These are phyloP conservation scores for Allium sativum DNA, from an alignment of 106 monocot genomes.

Conservation along the genomic window DNA sequence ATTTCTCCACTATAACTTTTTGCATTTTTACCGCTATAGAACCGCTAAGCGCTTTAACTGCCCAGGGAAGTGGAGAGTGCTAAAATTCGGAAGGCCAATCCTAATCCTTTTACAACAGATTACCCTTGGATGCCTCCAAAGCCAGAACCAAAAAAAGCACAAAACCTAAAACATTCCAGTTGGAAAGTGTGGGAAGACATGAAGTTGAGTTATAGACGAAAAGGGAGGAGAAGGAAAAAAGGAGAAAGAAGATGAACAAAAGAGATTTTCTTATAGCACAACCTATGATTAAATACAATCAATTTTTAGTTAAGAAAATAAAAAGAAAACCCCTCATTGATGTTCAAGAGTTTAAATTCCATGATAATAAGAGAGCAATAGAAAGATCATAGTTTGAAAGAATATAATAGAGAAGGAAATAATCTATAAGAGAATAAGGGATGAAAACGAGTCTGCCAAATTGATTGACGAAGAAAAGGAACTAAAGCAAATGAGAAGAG, in stretches of 20 bases:
- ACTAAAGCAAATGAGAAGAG: slow-evolving; percentile 79
- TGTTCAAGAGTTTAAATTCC: slow-evolving; percentile 67
- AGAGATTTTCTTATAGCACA: slow-evolving; percentile 67
- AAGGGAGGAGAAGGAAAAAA: slow-evolving; percentile 45
- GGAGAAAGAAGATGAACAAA: slow-evolving; percentile 65
- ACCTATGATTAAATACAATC: slow-evolving; percentile 48
- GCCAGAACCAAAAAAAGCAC: slow-evolving; percentile 70
- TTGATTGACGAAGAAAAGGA: slow-evolving; percentile 76
- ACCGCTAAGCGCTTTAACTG: too few species aligned
- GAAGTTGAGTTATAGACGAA: slow-evolving; percentile 64
- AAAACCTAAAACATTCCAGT: slow-evolving; percentile 65
- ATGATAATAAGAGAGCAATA: slow-evolving; percentile 64
- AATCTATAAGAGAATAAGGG: slow-evolving; percentile 64
- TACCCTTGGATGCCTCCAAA: slow-evolving; percentile 93
- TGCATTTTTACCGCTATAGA: too few species aligned
- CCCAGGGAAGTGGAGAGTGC: too few species aligned
- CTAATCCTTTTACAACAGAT: slow-evolving; percentile 87
- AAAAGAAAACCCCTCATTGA: slow-evolving; percentile 83
- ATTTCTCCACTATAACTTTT: too few species aligned
- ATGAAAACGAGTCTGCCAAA: slow-evolving; percentile 58
- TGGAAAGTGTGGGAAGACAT: slow-evolving; percentile 75
- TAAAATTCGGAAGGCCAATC: slow-evolving; percentile 56
- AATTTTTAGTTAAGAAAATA: slow-evolving; percentile 56
- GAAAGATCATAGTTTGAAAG: slow-evolving; percentile 89
- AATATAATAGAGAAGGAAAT: slow-evolving; percentile 87